Evolutionary conservation across 139 green algal genomes (phyloP).

Genomic region (Volvox africanus): DNA sequence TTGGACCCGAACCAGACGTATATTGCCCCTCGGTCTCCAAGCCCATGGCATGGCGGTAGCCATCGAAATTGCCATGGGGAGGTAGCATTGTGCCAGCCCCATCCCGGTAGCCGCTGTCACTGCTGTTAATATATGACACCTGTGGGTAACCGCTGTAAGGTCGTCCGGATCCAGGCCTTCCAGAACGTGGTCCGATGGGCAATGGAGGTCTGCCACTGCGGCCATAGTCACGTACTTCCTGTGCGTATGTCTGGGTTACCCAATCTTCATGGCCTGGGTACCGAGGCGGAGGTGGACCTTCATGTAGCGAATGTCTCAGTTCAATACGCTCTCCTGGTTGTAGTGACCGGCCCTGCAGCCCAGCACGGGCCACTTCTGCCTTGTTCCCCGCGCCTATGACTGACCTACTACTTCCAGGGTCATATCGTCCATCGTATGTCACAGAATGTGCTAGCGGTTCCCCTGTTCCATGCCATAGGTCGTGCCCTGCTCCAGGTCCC

Average conservation of each 20-base stretch:
- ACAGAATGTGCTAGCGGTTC: background rate
- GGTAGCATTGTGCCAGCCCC: background rate
- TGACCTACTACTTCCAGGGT: background rate
- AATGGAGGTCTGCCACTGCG: background rate
- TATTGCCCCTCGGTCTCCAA: background rate
- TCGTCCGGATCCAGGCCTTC: background rate
- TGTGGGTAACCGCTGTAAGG: background rate
- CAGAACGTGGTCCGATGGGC: background rate
- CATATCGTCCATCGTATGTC: background rate
- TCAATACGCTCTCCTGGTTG: background rate
- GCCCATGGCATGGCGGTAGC: background rate
- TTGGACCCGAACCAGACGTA: background rate
- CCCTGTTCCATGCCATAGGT: background rate
- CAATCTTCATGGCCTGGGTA: background rate
- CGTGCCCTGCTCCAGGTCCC: background rate
- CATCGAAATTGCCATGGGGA: background rate
- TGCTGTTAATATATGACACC: background rate
- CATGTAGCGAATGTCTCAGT: background rate
- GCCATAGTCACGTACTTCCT: background rate
- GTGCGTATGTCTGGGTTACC: background rate
- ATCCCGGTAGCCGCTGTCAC: background rate
- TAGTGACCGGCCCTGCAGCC: background rate
- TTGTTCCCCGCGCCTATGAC: background rate
- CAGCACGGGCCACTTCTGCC: background rate
- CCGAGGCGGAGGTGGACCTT: background rate